A percentile compares a stretch with the other conserved stretches of the same genome.
Conservation (phyloP, 306 rosid genomes). For the Citrullus colocynthis region DNA sequence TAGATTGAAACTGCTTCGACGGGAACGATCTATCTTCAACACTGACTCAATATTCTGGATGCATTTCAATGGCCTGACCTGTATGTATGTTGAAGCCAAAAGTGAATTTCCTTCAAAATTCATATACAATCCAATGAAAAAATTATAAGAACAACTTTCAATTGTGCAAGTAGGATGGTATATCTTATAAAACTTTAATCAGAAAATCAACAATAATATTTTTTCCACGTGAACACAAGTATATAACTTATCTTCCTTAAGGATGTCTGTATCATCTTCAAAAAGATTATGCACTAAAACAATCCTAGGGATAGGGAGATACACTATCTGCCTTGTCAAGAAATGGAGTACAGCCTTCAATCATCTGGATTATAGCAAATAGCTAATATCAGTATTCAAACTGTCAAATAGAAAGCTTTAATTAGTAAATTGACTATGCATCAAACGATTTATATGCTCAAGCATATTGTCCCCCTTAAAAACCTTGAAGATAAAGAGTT, state of each 20-base stretch:
- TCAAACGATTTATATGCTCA: background rate
- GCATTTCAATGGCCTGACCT: constrained; percentile 81
- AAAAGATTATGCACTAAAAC: background rate
- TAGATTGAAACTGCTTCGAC: constrained; percentile 33
- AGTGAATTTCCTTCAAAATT: background rate
- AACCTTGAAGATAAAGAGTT: no score
- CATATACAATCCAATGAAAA: background rate
- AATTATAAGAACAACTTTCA: background rate
- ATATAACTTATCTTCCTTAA: background rate
- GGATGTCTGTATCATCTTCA: background rate
- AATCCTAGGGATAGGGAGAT: background rate
- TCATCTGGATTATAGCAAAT: constrained; percentile 47
- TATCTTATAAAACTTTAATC: background rate
- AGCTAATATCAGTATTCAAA: constrained; percentile 13
- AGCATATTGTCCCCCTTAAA: no score
- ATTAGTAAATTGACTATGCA: background rate
- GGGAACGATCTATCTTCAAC: constrained; percentile 41
- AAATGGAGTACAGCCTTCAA: constrained; percentile 69
- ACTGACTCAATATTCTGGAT: constrained; percentile 66
- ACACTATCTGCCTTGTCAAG: constrained; percentile 39
- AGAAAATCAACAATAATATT: background rate
- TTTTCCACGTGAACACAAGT: background rate
- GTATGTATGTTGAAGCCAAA: constrained; percentile 16
- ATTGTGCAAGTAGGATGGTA: background rate
- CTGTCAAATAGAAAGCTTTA: background rate